Conservation (phyloP, 164 flowering plant species). For the Tetrastigma voinierianum region DNA sequence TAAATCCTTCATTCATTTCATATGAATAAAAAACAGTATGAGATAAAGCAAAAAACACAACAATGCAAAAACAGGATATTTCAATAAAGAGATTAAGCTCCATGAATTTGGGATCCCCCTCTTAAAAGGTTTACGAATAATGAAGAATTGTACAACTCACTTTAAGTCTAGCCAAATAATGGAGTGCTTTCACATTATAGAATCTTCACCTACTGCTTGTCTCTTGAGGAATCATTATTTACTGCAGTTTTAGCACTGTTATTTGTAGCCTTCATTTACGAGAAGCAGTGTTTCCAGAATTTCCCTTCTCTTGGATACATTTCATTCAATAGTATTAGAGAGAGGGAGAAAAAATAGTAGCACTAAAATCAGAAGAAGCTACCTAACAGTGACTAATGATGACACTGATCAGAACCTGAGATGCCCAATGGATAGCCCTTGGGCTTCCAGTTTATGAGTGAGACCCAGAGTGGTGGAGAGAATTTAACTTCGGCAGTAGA, state of each 20-base stretch:
- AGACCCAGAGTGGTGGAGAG: slow-evolving; percentile 38
- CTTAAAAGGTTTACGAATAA: too few species aligned
- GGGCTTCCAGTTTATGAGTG: slow-evolving; percentile 63
- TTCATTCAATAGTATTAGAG: too few species aligned
- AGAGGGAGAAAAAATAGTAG: too few species aligned
- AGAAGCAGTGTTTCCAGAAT: background rate
- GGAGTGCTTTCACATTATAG: background rate
- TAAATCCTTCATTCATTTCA: too few species aligned
- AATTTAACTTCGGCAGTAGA: slow-evolving; percentile 14
- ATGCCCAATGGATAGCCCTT: slow-evolving; percentile 70
- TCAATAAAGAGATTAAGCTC: background rate
- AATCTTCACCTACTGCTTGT: background rate
- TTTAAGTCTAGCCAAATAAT: background rate
- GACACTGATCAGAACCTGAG: slow-evolving; percentile 24
- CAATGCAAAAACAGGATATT: background rate
- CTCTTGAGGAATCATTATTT: background rate
- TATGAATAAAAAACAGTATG: background rate
- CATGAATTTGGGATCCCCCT: too few species aligned
- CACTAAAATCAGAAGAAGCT: too few species aligned
- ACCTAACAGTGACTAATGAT: background rate
- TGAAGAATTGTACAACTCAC: too few species aligned
- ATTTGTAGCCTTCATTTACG: background rate
- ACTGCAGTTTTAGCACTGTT: too few species aligned
- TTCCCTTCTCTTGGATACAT: too few species aligned
- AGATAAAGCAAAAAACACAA: background rate